These are phyloP conservation scores for Fusarium euwallaceae DNA, from an alignment of 2,329 filamentous ascomycete species.

Conservation along the genomic window DNA sequence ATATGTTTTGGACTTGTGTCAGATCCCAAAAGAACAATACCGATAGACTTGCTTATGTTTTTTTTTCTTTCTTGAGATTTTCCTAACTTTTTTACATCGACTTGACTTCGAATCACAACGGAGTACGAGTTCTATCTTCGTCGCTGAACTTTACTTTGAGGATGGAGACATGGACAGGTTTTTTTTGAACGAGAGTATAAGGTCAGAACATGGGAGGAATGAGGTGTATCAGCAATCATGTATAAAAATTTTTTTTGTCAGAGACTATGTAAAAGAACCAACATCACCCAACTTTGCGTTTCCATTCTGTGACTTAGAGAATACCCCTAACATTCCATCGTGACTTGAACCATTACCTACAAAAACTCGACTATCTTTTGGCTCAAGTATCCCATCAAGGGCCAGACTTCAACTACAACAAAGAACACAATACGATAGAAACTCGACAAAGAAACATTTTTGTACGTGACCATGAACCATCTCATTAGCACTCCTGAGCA, in stretches of 20 bases:
- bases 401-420: too few species aligned
- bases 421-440: neutral
- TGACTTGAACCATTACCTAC: neutral
- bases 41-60: neutral
- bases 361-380: neutral
- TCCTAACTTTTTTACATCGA: neutral
- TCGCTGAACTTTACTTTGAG: neutral
- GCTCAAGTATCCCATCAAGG: too few species aligned
- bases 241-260: neutral
- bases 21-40: neutral
- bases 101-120: neutral
- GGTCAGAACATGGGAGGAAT: neutral
- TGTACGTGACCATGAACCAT: neutral
- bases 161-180: neutral
- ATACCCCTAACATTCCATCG: neutral
- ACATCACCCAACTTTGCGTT: neutral
- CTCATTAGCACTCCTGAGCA: conserved; percentile 41
- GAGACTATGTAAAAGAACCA: neutral
- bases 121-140: neutral
- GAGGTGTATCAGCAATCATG: neutral
- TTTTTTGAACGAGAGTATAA: neutral
- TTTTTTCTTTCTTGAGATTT: neutral
- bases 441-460: neutral
- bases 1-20: neutral
- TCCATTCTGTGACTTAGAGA: conserved; percentile 2